Percentiles rank a stretch among this genome's conserved stretches.
Evolutionary conservation across 345 rosid genomes (phyloP).

Genomic region (Arabidopsis arenosa): DNA sequence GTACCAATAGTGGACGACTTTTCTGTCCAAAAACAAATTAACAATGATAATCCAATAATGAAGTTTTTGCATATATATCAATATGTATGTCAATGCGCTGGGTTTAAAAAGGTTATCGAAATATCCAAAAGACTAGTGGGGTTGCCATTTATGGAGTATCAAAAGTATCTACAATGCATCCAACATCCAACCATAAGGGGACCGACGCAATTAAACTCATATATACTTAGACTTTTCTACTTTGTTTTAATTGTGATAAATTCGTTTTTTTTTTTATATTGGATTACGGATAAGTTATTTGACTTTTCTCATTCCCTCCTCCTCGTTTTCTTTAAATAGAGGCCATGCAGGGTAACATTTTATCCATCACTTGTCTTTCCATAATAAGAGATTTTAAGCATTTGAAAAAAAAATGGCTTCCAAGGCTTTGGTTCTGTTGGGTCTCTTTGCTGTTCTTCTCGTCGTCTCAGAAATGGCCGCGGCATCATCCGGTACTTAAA

Average conservation of each 20-base stretch:
- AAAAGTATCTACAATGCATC: slow-evolving; percentile 24
- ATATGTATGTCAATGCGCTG: slow-evolving; percentile 3
- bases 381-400: slow-evolving; percentile 6
- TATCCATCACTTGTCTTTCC: slow-evolving; percentile 22
- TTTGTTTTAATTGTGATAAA: not conserved
- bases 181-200: slow-evolving; percentile 36
- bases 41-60: slow-evolving; percentile 2
- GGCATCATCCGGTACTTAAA: slow-evolving; percentile 23
- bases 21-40: not conserved
- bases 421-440: too few relatives aligned
- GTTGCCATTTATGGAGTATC: slow-evolving; percentile 33
- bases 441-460: slow-evolving; percentile 15
- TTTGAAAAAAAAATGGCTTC: slow-evolving; percentile 25
- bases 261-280: not conserved
- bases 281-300: not conserved
- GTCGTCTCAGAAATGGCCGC: slow-evolving; percentile 34
- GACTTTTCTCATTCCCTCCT: slow-evolving; percentile 30
- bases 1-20: not conserved
- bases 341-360: not conserved
- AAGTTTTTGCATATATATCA: not conserved
- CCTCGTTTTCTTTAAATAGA: slow-evolving; percentile 19
- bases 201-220: slow-evolving; percentile 12
- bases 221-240: not conserved
- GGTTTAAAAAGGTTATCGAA: not conserved
- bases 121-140: slow-evolving; percentile 28